Base-by-base conservation (phyloP, 352 stramenopile genomes). In the Phytophthora cryptogea region DNA sequence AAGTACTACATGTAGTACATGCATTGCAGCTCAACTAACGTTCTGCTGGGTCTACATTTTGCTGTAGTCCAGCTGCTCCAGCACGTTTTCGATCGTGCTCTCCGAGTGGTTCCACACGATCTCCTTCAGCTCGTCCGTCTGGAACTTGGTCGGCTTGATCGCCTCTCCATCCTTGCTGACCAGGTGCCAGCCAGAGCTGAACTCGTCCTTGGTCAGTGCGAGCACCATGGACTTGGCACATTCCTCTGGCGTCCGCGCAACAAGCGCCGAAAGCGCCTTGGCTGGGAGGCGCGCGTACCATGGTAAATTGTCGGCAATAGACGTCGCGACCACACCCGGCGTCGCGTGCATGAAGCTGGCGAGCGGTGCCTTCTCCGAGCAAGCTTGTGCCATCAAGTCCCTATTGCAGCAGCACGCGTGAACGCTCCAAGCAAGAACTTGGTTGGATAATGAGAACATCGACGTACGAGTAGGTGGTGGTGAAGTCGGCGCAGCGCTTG, bases 91-190 rank as follows among this genome's bases (percentile, higher is more conserved):
- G 20, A 61, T 66, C 6, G 49, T 65, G 10, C 28, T 46, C 1
- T 57, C 35, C 1, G 48, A 53, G 42, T 70, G 62, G 14, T 66
- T 61, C 49, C 62, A 66, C 36, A 70, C 62, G 13, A 65, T 52
- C 2, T 69, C 55, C 36, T 65, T 69, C 31, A 69, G 20, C 14
- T 70, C 48, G 1, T 70, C 16, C 35, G 48, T 60, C 40, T 69
- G 61, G 23, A 60, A 65, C 28, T 56, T 56, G 41, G 61, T 66
- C 47, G 45, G 37, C 23, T 57, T 35, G 7, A 66, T 20, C 1
- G 20, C 16, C 20, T 62, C 30, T 28, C 20, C 62, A 26, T 65
- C 28, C 17, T 60, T 54, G 44, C 20, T 43, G 35, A 66, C 41
- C 16, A 70, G 30, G 27, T 61, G 36, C 55, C 61, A 66, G 2